A percentile compares a stretch with the other conserved stretches of the same genome.
These are phyloP conservation scores for Ganoderma lucidum DNA, from an alignment of 1,284 basidiomycete genomes.

Conservation along the genomic window DNA sequence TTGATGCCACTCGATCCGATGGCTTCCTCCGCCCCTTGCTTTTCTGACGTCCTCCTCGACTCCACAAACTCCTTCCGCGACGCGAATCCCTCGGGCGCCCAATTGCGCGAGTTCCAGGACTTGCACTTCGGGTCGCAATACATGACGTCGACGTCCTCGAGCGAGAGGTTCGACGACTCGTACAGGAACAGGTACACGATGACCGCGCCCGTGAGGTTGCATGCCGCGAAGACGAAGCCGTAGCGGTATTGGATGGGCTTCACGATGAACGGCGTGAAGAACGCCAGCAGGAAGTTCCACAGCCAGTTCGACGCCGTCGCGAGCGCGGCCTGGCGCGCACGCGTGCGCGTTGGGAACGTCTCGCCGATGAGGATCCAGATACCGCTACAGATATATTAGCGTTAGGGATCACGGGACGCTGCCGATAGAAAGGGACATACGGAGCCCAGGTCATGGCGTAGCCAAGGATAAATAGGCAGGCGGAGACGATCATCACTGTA, in stretches of 20 bases:
- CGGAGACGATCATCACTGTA: conserved; percentile 78
- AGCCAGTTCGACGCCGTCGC: conserved; percentile 76
- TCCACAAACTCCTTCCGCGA: conserved; percentile 51
- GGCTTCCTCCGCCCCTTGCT: not conserved
- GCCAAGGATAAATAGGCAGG: conserved; percentile 81
- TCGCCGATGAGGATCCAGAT: conserved; percentile 83
- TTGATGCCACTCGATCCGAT: not conserved
- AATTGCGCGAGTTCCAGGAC: conserved; percentile 68
- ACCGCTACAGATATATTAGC: conserved; percentile 44
- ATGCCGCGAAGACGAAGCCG: conserved; percentile 65
- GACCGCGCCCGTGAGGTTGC: conserved; percentile 67
- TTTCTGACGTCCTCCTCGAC: conserved; percentile 43
- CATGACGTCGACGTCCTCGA: conserved; percentile 81
- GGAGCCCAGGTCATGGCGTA: conserved; percentile 83
- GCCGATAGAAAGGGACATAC: conserved; percentile 35
- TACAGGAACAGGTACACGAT: conserved; percentile 84
- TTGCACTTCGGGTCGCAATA: conserved; percentile 75
- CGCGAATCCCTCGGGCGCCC: conserved; percentile 62
- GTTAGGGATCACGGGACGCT: too few species aligned
- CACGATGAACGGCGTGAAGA: conserved; percentile 78
- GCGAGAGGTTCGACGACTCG: conserved; percentile 73
- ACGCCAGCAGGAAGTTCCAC: conserved; percentile 81
- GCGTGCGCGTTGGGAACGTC: conserved; percentile 78
- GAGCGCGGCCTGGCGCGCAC: conserved; percentile 80
- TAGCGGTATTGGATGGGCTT: conserved; percentile 67